phyloP scores from a whole-genome alignment of 2,329 filamentous ascomycete genomes.

The Didymella keratinophila region DNA sequence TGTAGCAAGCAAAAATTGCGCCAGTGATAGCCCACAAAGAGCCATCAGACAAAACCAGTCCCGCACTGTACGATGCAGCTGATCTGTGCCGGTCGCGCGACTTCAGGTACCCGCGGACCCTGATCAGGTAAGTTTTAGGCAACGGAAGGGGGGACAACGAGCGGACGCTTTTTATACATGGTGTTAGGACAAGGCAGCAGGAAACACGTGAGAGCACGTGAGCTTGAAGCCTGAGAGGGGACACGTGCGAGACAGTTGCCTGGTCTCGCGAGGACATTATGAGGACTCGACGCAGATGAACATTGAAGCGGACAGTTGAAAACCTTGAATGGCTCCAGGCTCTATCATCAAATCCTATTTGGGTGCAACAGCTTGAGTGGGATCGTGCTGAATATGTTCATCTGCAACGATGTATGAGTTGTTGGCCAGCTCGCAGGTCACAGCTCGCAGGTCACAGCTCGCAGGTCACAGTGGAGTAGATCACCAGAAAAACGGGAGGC shows the following conservation, averaged over 20 bases:
- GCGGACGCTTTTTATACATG: not conserved
- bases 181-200: conserved; percentile 1
- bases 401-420: not conserved
- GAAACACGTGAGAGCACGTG: conserved; percentile 3
- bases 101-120: conserved; percentile 13
- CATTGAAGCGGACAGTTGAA: too few species aligned
- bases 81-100: conserved; percentile 15
- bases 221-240: not conserved
- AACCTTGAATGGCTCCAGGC: too few species aligned
- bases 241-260: conserved; percentile 7
- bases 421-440: not conserved
- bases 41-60: conserved; percentile 15
- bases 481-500: too few species aligned
- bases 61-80: conserved; percentile 19
- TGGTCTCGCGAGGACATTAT: too few species aligned
- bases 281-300: too few species aligned
- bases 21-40: conserved; percentile 6
- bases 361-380: too few species aligned
- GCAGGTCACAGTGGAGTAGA: not conserved
- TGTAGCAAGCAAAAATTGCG: conserved; percentile 16
- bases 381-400: not conserved
- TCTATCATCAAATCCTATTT: too few species aligned
- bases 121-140: conserved; percentile 9
- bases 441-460: too few species aligned
- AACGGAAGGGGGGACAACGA: not conserved